Percentiles rank a stretch among this genome's conserved stretches.
Evolutionary conservation across 768 basidiomycete species (phyloP).

Genomic region (Boletus eberwhitei): DNA sequence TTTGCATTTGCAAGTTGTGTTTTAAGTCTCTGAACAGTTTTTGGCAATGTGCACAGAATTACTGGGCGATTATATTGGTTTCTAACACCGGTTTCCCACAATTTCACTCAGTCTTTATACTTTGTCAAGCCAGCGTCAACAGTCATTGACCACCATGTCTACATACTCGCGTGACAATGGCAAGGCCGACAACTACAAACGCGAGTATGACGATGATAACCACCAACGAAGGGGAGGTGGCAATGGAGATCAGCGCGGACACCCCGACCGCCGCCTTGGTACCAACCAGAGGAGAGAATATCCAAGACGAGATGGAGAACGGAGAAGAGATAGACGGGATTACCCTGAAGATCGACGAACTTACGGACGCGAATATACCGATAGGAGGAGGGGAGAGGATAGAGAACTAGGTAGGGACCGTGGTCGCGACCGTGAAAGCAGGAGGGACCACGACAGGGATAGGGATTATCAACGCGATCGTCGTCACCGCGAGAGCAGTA

Average conservation of each 20-base stretch:
- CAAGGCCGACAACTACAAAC: constrained; percentile 13
- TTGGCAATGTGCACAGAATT: too few species aligned
- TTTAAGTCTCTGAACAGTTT: not conserved
- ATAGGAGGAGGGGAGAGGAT: constrained; percentile 15
- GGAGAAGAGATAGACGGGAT: constrained; percentile 18
- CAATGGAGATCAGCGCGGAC: constrained; percentile 2
- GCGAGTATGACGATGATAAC: constrained; percentile 9
- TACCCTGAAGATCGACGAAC: constrained; percentile 15
- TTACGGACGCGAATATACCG: constrained; percentile 20
- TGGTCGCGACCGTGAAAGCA: constrained; percentile 11
- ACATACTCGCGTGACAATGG: constrained; percentile 13
- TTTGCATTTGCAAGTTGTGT: not conserved
- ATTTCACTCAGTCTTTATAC: not conserved
- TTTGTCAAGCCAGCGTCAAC: not conserved
- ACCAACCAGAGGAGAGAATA: constrained; percentile 13
- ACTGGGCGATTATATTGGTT: too few species aligned
- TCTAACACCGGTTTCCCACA: constrained; percentile 16
- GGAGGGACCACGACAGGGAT: constrained; percentile 31
- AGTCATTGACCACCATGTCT: constrained; percentile 12
- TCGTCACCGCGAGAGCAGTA: constrained; percentile 22
- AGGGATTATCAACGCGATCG: constrained; percentile 37
- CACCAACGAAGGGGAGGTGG: constrained; percentile 9
- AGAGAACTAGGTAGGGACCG: constrained; percentile 11
- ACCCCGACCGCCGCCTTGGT: constrained; percentile 15
- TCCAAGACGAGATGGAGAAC: constrained; percentile 22